A percentile compares a stretch with the other conserved stretches of the same genome.
Conservation (phyloP, 148 eudicot species). For the Suaeda aralocaspica region DNA sequence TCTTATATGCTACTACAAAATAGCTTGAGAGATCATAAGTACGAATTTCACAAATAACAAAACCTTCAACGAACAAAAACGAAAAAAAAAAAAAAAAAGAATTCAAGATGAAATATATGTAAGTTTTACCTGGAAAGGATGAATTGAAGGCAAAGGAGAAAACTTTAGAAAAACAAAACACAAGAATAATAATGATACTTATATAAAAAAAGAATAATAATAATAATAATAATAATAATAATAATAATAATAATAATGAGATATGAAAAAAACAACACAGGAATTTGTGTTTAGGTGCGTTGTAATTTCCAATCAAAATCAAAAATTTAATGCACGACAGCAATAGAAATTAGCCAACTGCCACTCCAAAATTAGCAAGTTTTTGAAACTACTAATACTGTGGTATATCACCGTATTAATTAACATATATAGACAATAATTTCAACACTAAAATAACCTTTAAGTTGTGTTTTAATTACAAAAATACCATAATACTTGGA, state of each 20-base stretch:
- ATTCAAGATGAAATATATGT: background rate
- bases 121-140: background rate
- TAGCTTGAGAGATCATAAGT: too few relatives aligned
- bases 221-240: too few relatives aligned
- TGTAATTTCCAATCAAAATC: background rate
- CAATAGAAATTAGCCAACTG: slow-evolving; percentile 11
- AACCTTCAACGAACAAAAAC: too few relatives aligned
- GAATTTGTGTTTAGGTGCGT: background rate
- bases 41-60: too few relatives aligned
- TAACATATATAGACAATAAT: background rate
- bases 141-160: background rate
- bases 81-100: background rate
- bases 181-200: background rate
- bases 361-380: slow-evolving; percentile 5
- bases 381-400: background rate
- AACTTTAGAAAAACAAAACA: background rate
- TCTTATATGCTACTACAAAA: too few relatives aligned
- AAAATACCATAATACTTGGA: background rate
- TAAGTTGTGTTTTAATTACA: background rate
- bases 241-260: too few relatives aligned
- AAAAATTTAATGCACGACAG: slow-evolving; percentile 8
- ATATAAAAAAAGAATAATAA: too few relatives aligned
- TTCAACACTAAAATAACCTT: background rate
- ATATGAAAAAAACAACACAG: too few relatives aligned
- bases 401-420: background rate